Percentiles rank a stretch among this genome's conserved stretches.
Evolutionary conservation across 306 rosid species (phyloP).

Genomic region (Lagenaria siceraria): DNA sequence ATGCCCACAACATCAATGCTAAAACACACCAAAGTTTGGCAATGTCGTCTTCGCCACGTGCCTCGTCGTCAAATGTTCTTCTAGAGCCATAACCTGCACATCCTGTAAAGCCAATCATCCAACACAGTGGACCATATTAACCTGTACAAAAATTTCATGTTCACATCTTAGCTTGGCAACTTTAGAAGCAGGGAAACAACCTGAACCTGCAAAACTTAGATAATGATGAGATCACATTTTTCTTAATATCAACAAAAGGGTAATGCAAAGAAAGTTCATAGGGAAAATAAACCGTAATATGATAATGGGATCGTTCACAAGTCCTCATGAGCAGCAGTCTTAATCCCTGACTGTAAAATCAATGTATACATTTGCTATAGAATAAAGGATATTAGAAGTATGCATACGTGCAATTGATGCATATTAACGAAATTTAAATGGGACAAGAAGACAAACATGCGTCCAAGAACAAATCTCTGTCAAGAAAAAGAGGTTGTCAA

Average conservation of each 20-base stretch:
- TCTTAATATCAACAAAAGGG: not conserved
- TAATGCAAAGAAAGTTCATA: not conserved
- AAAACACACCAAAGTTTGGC: not conserved
- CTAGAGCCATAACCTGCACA: not conserved
- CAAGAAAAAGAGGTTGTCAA: not conserved
- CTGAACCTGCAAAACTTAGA: not conserved
- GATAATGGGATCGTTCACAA: not conserved
- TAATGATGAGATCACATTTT: not conserved
- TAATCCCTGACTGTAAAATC: not conserved
- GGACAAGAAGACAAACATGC: no score
- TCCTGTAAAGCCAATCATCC: not conserved
- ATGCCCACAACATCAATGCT: not conserved
- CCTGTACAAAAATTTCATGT: not conserved
- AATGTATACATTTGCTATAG: not conserved
- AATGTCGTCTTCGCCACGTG: not conserved
- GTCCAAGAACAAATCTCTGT: not conserved
- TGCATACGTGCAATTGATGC: not conserved
- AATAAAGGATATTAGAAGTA: not conserved
- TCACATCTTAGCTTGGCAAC: not conserved
- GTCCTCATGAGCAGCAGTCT: not conserved
- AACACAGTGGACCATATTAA: not conserved
- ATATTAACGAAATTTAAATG: no score
- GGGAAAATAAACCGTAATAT: not conserved
- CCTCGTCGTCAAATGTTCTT: not conserved
- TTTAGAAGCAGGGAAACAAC: not conserved